Conservation (phyloP, 225 moss, liverwort and hornwort genomes). For the Antitrichia curtipendula region DNA sequence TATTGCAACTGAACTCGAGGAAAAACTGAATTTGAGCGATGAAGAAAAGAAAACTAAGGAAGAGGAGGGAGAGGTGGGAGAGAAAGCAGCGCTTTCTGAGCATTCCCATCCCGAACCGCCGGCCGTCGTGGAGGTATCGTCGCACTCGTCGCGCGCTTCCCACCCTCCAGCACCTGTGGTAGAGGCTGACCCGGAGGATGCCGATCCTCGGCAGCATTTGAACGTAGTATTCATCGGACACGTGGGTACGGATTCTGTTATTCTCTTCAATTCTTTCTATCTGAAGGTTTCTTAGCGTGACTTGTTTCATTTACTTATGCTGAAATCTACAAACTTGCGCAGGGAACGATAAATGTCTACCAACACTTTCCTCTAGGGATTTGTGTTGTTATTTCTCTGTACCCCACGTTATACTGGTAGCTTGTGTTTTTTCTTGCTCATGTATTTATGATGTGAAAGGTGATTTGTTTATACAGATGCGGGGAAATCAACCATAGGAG, state of each 20-base stretch:
- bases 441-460: neutral
- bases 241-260: conserved; percentile 6
- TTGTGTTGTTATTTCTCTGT: neutral
- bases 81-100: neutral
- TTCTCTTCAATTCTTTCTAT: neutral
- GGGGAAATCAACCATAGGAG: conserved; percentile 96
- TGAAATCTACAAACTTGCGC: neutral
- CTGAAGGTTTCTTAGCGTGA: neutral
- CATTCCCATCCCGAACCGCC: neutral
- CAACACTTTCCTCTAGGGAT: neutral
- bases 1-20: neutral
- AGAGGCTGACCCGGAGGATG: neutral
- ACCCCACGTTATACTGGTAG: neutral
- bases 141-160: neutral
- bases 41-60: neutral
- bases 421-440: neutral
- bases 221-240: conserved; percentile 88
- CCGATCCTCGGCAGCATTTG: conserved; percentile 53
- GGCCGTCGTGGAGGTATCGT: neutral
- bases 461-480: conserved; percentile 42
- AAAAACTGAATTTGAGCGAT: neutral
- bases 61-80: neutral
- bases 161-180: neutral
- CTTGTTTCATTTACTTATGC: neutral
- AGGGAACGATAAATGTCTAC: neutral